A percentile compares a stretch with the other conserved stretches of the same genome.
Evolutionary conservation across 257 asterid species (phyloP).

Genomic region (Nicotiana paniculata): DNA sequence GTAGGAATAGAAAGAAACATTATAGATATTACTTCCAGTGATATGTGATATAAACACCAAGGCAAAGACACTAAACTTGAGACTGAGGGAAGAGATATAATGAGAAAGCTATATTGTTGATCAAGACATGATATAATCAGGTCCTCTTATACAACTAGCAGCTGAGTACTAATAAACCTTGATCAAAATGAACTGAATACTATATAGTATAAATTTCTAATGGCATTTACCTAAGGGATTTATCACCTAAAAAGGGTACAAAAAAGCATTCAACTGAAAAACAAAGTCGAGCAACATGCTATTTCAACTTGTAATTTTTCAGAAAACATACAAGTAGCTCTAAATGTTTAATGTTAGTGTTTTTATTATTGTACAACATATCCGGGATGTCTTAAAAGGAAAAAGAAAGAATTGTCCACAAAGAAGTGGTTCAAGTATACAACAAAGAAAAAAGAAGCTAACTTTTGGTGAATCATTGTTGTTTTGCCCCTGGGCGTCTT

Average conservation of each 20-base stretch:
- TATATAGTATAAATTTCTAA: not conserved
- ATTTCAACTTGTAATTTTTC: not conserved
- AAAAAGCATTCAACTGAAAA: not conserved
- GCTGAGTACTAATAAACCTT: too few species aligned
- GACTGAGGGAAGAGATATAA: not conserved
- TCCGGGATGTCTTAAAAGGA: not conserved
- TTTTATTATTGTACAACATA: not conserved
- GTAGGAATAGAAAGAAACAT: not conserved
- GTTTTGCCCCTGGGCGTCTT: conserved; percentile 36
- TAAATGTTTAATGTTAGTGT: not conserved
- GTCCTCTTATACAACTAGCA: not conserved
- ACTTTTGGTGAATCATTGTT: conserved; percentile 11
- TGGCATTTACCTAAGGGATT: not conserved
- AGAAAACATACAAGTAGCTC: not conserved
- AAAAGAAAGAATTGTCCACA: not conserved
- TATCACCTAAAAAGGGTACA: not conserved
- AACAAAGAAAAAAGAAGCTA: not conserved
- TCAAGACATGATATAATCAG: not conserved
- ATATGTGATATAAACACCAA: not conserved
- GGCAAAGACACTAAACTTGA: not conserved
- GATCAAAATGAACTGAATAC: not conserved
- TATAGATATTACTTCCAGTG: not conserved
- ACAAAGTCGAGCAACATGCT: not conserved
- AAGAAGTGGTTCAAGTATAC: not conserved
- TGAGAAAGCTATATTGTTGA: not conserved